Percentiles rank a stretch among this genome's conserved stretches.
These are phyloP conservation scores for Starmerella gropengiesseri DNA, from an alignment of 805 yeast genomes.

Conservation along the genomic window DNA sequence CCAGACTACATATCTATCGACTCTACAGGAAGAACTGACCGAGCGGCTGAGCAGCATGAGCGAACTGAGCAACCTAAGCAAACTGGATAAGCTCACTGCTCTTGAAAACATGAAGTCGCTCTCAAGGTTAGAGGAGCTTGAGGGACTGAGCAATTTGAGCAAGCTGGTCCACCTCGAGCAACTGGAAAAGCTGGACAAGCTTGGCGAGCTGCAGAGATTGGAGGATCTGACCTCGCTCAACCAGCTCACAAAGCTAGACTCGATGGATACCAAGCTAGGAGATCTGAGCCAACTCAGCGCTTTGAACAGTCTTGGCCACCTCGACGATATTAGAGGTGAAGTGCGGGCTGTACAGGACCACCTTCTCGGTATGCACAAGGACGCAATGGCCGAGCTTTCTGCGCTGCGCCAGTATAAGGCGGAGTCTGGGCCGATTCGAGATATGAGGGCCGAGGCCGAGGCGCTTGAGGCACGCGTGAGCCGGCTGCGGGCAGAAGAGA, in stretches of 20 bases:
- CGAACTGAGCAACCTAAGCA: background rate
- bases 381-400: slow-evolving; percentile 7
- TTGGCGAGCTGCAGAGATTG: slow-evolving; percentile 9
- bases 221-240: slow-evolving; percentile 8
- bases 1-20: too few species aligned
- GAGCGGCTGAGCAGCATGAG: background rate
- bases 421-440: background rate
- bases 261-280: slow-evolving; percentile 3
- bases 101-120: background rate
- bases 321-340: slow-evolving; percentile 18
- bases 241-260: background rate
- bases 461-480: slow-evolving; percentile 9
- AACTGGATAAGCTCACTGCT: background rate
- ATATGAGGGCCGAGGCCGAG: slow-evolving; percentile 3
- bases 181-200: slow-evolving; percentile 1
- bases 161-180: slow-evolving; percentile 4
- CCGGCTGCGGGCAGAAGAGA: slow-evolving; percentile 14
- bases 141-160: background rate
- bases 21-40: too few species aligned
- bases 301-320: slow-evolving; percentile 4
- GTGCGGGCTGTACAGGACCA: slow-evolving; percentile 23
- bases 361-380: slow-evolving; percentile 13
- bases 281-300: too few species aligned
- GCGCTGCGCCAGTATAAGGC: slow-evolving; percentile 9
- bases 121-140: background rate